Conservation (phyloP, 2,329 filamentous ascomycete species). For the Cladobotryum protrusum region DNA sequence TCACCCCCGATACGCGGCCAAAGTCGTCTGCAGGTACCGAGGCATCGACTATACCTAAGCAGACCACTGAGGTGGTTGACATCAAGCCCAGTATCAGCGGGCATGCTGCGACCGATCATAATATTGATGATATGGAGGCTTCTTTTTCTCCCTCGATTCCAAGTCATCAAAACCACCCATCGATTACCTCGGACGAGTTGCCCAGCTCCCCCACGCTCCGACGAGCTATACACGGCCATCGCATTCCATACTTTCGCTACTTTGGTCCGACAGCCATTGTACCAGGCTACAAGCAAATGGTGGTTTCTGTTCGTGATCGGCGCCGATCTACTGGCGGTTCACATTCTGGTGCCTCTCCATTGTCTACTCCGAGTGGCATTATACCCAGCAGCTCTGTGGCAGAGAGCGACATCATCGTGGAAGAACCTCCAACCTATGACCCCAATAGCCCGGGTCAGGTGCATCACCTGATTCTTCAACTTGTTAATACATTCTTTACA, state of each 20-base stretch:
- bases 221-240: slow-evolving; percentile 46
- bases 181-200: slow-evolving; percentile 17
- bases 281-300: slow-evolving; percentile 89
- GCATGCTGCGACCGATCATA: slow-evolving; percentile 21
- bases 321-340: slow-evolving; percentile 54
- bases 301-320: slow-evolving; percentile 65
- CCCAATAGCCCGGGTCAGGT: slow-evolving; percentile 63
- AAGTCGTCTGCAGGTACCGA: slow-evolving; percentile 3
- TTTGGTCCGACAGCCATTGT: slow-evolving; percentile 89
- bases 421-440: slow-evolving; percentile 69
- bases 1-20: neutral
- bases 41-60: neutral
- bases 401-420: slow-evolving; percentile 39
- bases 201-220: slow-evolving; percentile 40
- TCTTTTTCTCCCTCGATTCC: slow-evolving; percentile 11
- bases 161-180: slow-evolving; percentile 11
- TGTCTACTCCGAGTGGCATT: slow-evolving; percentile 32
- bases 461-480: slow-evolving; percentile 65
- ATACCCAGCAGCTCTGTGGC: slow-evolving; percentile 34
- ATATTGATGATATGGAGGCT: slow-evolving; percentile 16
- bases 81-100: slow-evolving; percentile 2
- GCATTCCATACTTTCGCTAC: slow-evolving; percentile 84
- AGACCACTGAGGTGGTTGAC: neutral
- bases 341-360: slow-evolving; percentile 47
- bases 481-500: slow-evolving; percentile 74